phyloP scores from a whole-genome alignment of 1,139 yeast genomes.

The Yamadazyma aaseri region DNA sequence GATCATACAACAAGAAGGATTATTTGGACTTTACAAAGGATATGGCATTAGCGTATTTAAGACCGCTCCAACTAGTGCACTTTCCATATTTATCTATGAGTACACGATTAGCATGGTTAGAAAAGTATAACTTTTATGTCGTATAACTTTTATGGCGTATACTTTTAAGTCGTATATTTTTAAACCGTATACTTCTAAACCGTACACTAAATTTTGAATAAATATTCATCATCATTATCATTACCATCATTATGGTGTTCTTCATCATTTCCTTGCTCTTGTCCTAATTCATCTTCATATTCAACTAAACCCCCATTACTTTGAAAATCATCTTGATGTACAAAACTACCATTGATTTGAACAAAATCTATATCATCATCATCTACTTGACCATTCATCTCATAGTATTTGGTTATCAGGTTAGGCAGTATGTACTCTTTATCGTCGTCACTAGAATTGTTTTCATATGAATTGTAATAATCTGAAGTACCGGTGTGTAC shows the following conservation, averaged over 20 bases:
- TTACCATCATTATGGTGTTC: conserved; percentile 14
- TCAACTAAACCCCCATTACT: too few species aligned
- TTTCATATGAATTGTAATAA: conserved; percentile 10
- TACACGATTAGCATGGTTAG: conserved; percentile 18
- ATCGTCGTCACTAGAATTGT: conserved; percentile 27
- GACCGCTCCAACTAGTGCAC: conserved; percentile 80
- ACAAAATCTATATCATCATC: conserved; percentile 32
- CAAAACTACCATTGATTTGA: conserved; percentile 22
- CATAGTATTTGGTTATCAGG: conserved; percentile 36
- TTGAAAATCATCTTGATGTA: conserved; percentile 4
- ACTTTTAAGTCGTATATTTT: neutral
- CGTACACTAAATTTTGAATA: conserved; percentile 28
- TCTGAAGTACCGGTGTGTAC: conserved; percentile 14
- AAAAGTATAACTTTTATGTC: neutral
- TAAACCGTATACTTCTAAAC: too few species aligned
- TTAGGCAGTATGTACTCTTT: conserved; percentile 45
- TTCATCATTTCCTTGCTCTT: conserved; percentile 12
- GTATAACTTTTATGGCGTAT: too few species aligned
- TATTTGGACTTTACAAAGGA: conserved; percentile 72
- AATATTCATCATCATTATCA: conserved; percentile 32
- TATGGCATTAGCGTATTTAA: conserved; percentile 65
- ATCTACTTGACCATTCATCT: conserved; percentile 21
- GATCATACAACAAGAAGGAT: conserved; percentile 56
- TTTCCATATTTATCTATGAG: conserved; percentile 76
- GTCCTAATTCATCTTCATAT: conserved; percentile 19